A percentile compares a stretch with the other conserved stretches of the same genome.
Conservation (phyloP, 1,284 basidiomycete genomes). For the Ustilago hordei region DNA sequence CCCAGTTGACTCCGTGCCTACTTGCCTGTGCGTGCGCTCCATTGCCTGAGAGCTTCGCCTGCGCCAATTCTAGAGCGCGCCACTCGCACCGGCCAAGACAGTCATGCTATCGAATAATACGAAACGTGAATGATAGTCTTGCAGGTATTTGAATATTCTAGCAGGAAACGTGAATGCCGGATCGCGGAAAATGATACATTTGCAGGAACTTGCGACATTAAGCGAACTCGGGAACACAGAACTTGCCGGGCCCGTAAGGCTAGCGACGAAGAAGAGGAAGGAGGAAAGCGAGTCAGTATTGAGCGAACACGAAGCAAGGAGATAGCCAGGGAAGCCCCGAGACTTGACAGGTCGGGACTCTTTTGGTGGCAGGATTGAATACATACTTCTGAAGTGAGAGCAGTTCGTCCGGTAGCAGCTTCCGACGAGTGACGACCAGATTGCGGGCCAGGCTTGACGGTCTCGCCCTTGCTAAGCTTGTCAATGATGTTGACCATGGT, state of each 20-base stretch:
- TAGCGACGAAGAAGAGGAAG: conserved; percentile 67
- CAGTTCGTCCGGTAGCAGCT: conserved; percentile 81
- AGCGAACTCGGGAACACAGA: conserved; percentile 86
- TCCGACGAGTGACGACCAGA: conserved; percentile 86
- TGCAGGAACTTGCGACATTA: conserved; percentile 16
- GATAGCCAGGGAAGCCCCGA: not conserved
- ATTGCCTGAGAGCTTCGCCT: not conserved
- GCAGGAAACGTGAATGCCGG: not conserved
- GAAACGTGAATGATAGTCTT: not conserved
- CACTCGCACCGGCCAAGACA: too few species aligned
- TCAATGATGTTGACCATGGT: conserved; percentile 89
- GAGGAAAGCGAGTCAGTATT: conserved; percentile 6
- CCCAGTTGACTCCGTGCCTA: not conserved
- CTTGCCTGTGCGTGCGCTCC: not conserved
- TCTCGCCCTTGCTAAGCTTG: conserved; percentile 84
- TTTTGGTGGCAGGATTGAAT: not conserved
- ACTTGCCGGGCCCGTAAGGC: conserved; percentile 94
- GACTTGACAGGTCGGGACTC: not conserved
- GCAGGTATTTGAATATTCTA: conserved; percentile 34
- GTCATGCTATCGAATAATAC: too few species aligned
- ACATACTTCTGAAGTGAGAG: conserved; percentile 82
- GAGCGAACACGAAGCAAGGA: not conserved
- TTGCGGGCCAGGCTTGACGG: conserved; percentile 92
- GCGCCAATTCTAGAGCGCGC: not conserved
- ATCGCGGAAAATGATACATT: conserved; percentile 3